Evolutionary conservation across 2,329 filamentous ascomycete species (phyloP).

Genomic region (Cadophora malorum): DNA sequence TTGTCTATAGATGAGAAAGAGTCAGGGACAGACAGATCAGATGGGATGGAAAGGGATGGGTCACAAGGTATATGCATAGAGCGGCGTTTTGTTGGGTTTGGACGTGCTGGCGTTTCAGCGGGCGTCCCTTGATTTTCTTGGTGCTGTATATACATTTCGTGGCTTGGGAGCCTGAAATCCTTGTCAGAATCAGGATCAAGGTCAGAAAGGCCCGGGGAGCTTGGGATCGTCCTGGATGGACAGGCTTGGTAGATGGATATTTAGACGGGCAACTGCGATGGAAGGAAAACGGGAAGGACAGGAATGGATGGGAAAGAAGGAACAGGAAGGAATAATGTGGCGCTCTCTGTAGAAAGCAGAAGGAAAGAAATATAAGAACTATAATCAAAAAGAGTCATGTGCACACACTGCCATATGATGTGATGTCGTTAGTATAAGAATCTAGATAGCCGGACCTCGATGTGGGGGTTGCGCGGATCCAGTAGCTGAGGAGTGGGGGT

Average conservation of each 20-base stretch:
- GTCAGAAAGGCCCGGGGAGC: not conserved
- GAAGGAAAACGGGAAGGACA: not conserved
- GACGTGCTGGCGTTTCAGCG: not conserved
- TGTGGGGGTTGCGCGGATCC: no score
- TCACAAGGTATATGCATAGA: constrained; percentile 3
- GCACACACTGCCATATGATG: no score
- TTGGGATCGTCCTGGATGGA: no score
- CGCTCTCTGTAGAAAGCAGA: not conserved
- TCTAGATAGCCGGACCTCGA: no score
- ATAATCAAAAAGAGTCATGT: no score
- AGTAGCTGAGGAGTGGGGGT: no score
- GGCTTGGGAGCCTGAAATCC: no score
- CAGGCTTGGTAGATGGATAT: not conserved
- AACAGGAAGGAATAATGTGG: not conserved
- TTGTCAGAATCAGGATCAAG: no score
- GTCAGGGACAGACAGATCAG: not conserved
- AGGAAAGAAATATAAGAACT: not conserved
- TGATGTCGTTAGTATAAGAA: no score
- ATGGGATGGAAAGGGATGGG: not conserved
- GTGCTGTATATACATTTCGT: not conserved
- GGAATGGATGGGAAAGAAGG: not conserved
- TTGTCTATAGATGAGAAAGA: constrained; percentile 7
- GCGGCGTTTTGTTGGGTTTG: constrained; percentile 1
- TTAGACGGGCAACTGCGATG: not conserved
- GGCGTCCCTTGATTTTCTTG: not conserved